These are phyloP conservation scores for Tolypocladium paradoxum DNA, from an alignment of 2,329 filamentous ascomycete species.

Conservation along the genomic window DNA sequence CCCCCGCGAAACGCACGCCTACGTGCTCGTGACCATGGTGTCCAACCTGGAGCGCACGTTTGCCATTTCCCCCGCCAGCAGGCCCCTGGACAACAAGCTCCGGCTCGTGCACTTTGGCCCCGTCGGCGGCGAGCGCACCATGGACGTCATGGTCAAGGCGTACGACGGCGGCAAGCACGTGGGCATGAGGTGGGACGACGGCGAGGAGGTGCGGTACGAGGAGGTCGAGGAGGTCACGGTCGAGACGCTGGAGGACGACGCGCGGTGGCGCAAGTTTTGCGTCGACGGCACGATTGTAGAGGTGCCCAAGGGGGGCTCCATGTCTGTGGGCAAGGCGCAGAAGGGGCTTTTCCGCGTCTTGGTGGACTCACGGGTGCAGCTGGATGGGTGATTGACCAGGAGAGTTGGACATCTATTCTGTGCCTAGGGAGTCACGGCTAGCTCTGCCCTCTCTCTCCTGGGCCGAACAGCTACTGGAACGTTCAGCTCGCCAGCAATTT, in stretches of 20 bases:
- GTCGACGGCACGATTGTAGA: conserved; percentile 84
- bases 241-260: conserved; percentile 55
- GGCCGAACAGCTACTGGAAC: no score
- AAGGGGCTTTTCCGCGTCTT: conserved; percentile 32
- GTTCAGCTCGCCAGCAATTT: conserved; percentile 22
- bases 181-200: conserved; percentile 35
- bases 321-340: conserved; percentile 49
- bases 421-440: not conserved
- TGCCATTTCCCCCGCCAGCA: conserved; percentile 64
- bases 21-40: conserved; percentile 66
- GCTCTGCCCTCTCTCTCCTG: not conserved
- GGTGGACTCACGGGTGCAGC: conserved; percentile 21
- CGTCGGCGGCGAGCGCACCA: conserved; percentile 51
- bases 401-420: not conserved
- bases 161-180: conserved; percentile 49
- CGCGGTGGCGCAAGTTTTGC: conserved; percentile 73
- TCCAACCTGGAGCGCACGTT: conserved; percentile 76
- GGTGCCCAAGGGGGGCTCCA: conserved; percentile 58
- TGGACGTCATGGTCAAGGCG: conserved; percentile 64
- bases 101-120: conserved; percentile 66
- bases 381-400: not conserved
- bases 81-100: conserved; percentile 60
- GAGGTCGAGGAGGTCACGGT: conserved; percentile 58
- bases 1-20: conserved; percentile 49
- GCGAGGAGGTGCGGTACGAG: conserved; percentile 61